Conservation (phyloP, 75 land plant genomes). For the Selaginella moellendorffii region DNA sequence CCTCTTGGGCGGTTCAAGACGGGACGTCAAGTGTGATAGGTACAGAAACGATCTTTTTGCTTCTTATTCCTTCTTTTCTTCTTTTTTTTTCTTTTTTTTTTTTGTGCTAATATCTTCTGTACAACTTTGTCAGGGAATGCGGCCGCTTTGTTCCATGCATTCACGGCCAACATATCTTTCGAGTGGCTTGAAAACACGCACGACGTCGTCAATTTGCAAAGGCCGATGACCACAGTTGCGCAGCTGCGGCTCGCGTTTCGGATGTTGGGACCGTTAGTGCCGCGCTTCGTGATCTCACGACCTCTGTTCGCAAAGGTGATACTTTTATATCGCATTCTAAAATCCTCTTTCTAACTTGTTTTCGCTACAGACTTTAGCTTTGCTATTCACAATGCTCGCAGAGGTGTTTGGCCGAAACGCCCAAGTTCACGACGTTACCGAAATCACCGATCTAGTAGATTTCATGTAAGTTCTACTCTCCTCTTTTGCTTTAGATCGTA, state of each 20-base stretch:
- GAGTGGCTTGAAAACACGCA: slow-evolving; percentile 94
- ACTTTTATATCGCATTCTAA: too few relatives aligned
- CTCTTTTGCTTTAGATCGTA: too few relatives aligned
- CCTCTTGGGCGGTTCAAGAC: slow-evolving; percentile 93
- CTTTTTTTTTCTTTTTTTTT: neutral
- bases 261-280: slow-evolving; percentile 78
- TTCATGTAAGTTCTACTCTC: slow-evolving; percentile 42
- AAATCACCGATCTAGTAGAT: slow-evolving; percentile 74
- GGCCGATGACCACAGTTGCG: slow-evolving; percentile 76
- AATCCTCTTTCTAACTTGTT: neutral
- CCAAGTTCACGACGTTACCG: slow-evolving; percentile 50
- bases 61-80: neutral
- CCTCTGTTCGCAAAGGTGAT: slow-evolving; percentile 65
- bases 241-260: slow-evolving; percentile 81
- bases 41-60: slow-evolving; percentile 10
- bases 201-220: slow-evolving; percentile 52
- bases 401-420: slow-evolving; percentile 88
- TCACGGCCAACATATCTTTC: slow-evolving; percentile 66
- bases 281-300: slow-evolving; percentile 56
- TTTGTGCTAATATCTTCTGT: too few relatives aligned
- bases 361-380: slow-evolving; percentile 45
- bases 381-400: slow-evolving; percentile 58
- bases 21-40: slow-evolving; percentile 84
- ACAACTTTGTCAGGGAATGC: slow-evolving; percentile 82
- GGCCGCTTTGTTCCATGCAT: slow-evolving; percentile 72